Evolutionary conservation across 2,329 filamentous ascomycete species (phyloP).

Genomic region (Sporothrix brunneoviolacea): DNA sequence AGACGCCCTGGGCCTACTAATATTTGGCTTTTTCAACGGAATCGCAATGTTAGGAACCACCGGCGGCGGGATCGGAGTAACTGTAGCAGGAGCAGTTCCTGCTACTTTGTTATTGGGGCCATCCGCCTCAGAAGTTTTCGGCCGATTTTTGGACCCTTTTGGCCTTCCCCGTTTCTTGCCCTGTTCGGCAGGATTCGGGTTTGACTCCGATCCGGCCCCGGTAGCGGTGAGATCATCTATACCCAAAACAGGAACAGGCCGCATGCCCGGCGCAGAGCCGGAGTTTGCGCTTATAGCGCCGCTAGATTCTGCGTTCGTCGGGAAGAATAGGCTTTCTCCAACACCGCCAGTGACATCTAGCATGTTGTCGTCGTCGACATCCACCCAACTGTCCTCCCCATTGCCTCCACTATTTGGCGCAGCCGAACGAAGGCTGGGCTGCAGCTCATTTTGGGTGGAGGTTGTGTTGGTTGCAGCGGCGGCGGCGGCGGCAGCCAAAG

Average conservation of each 20-base stretch:
- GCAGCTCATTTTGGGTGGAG: neutral
- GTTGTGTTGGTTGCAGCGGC: neutral
- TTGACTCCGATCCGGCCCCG: neutral
- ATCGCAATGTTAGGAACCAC: slow-evolving; percentile 17
- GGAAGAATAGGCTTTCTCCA: slow-evolving; percentile 13
- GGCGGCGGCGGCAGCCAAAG: neutral
- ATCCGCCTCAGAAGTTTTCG: slow-evolving; percentile 24
- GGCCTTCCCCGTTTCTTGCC: slow-evolving; percentile 40
- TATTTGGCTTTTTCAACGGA: slow-evolving; percentile 22
- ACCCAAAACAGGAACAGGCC: neutral
- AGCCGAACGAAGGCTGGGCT: neutral
- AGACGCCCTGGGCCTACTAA: slow-evolving; percentile 34
- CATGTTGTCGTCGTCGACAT: slow-evolving; percentile 36
- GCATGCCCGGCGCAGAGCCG: neutral
- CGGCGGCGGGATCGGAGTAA: slow-evolving; percentile 19
- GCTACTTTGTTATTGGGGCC: neutral
- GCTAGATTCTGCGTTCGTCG: neutral
- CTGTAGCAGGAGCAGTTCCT: neutral
- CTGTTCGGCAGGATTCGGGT: slow-evolving; percentile 4
- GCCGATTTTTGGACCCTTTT: slow-evolving; percentile 46
- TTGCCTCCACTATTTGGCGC: slow-evolving; percentile 5
- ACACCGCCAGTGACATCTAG: slow-evolving; percentile 22
- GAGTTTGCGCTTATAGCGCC: neutral
- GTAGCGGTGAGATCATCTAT: neutral
- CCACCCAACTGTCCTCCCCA: slow-evolving; percentile 39